A percentile compares a stretch with the other conserved stretches of the same genome.
Evolutionary conservation across 2,329 filamentous ascomycete species (phyloP).

Genomic region (Cladosporium sp.): DNA sequence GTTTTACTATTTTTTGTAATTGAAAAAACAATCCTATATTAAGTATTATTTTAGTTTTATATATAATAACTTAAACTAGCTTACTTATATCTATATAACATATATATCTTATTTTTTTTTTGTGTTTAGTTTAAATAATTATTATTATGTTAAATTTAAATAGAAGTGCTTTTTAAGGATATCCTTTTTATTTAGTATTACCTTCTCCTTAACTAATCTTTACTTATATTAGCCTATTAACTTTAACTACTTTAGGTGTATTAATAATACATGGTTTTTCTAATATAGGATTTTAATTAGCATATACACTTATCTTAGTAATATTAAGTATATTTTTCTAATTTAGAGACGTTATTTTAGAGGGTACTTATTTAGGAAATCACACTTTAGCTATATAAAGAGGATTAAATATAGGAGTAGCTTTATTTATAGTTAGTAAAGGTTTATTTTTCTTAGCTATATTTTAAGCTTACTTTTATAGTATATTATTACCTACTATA

Average conservation of each 20-base stretch:
- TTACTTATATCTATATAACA: constrained; percentile 20
- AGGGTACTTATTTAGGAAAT: constrained; percentile 29
- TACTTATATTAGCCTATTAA: constrained; percentile 26
- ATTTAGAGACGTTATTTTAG: constrained; percentile 28
- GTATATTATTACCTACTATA: too few relatives aligned
- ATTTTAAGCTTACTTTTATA: too few relatives aligned
- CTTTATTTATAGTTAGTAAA: too few relatives aligned
- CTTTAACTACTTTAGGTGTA: constrained; percentile 27
- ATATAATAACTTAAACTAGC: constrained; percentile 18
- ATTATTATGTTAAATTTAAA: constrained; percentile 19
- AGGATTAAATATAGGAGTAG: constrained; percentile 29
- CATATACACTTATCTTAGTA: constrained; percentile 25
- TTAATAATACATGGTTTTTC: constrained; percentile 31
- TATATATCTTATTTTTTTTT: constrained; percentile 14
- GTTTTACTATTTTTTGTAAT: background rate
- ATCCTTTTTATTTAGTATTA: constrained; percentile 22
- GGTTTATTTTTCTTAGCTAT: too few relatives aligned
- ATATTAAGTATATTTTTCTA: constrained; percentile 31
- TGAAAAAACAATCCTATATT: constrained; percentile 18
- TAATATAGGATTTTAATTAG: constrained; percentile 23
- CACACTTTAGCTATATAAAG: constrained; percentile 28
- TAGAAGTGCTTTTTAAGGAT: constrained; percentile 24
- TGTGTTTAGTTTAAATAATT: constrained; percentile 14
- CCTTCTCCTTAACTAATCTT: constrained; percentile 29
- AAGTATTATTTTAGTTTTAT: constrained; percentile 20